These are phyloP conservation scores for Xeromyces bisporus DNA, from an alignment of 495 filamentous ascomycete species.

Conservation along the genomic window DNA sequence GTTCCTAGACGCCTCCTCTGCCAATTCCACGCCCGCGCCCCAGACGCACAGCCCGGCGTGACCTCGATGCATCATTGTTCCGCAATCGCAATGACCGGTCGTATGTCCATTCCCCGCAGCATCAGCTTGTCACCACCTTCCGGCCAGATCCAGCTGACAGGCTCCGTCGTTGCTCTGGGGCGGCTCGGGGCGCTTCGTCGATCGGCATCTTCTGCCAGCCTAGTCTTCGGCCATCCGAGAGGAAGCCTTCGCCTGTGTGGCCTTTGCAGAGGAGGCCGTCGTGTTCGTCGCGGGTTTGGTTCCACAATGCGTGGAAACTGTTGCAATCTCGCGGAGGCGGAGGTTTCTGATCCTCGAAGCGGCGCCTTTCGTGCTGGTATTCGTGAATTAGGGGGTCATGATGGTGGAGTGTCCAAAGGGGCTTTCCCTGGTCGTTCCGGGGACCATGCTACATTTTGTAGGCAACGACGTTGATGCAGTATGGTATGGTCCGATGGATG, in stretches of 20 bases:
- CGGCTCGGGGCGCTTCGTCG: slow-evolving; percentile 59
- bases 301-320: slow-evolving; percentile 75
- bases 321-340: no score
- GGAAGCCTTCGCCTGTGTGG: slow-evolving; percentile 84
- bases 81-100: slow-evolving; percentile 57
- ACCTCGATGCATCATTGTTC: slow-evolving; percentile 50
- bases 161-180: slow-evolving; percentile 54
- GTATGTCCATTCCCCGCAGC: slow-evolving; percentile 50
- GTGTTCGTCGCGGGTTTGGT: slow-evolving; percentile 75
- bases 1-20: slow-evolving; percentile 50
- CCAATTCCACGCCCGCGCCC: slow-evolving; percentile 40
- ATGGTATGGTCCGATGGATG: no score
- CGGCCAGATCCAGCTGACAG: slow-evolving; percentile 49
- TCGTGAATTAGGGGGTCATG: slow-evolving; percentile 52
- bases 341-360: slow-evolving; percentile 64
- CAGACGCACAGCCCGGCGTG: slow-evolving; percentile 59
- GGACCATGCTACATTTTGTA: no score
- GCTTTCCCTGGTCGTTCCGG: no score
- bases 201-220: slow-evolving; percentile 50
- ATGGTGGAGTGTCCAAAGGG: no score
- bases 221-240: slow-evolving; percentile 54
- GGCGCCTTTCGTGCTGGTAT: slow-evolving; percentile 62
- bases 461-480: no score
- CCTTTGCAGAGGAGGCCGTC: slow-evolving; percentile 57
- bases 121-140: slow-evolving; percentile 53